Base-by-base conservation (phyloP, 495 filamentous ascomycete genomes). In the Beverwykella pulmonaria region DNA sequence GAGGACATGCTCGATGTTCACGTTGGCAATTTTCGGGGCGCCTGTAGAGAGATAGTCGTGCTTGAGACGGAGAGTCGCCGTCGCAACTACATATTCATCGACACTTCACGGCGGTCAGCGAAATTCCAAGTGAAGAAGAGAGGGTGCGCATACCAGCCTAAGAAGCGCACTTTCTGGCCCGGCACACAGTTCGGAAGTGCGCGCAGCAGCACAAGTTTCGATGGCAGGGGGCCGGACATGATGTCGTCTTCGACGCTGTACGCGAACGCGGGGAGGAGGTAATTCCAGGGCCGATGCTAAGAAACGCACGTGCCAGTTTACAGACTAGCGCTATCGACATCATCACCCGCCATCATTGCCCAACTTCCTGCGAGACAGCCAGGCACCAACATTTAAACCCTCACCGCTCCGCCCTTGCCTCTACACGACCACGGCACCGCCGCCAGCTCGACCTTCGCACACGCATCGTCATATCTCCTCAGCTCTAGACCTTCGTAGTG, bases 111-210 rank as follows among this genome's bases (percentile, higher is more conserved):
- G 25, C 20, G 27, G 20, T 54, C 19, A 65, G 63, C 22, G 75
- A 79, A 70, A 76, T 65, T 79, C 25, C 79, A 78, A 56, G 78
- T 74, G 68, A 23, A 22, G 62, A 65, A 49, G 36, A 53, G 66
- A 65, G 48, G 46, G 56, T 20, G 36, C 61, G 66, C 86, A 79
- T 82, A 94, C 92, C 93, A 97, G 76, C 92, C 93, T 25, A 97
- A 81, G 77, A 97, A 96, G 57, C 93, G 87, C 63, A 97, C 86
- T 77, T 97, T 97, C 15, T 85, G 80, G 36, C 89, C 87, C 17
- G 80, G 70, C 23, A 81, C 77, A 36, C 81, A 79, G 27, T 71
- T 75, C 17, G 79, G 77, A 6, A 97, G 79, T 32, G 84, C 79
- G 19, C 84, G 85, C 47, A 97, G 82, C 61, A 92, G 86, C 60